Evolutionary conservation across 208 protist genomes (phyloP).

Genomic region (Porcisia deanei): DNA sequence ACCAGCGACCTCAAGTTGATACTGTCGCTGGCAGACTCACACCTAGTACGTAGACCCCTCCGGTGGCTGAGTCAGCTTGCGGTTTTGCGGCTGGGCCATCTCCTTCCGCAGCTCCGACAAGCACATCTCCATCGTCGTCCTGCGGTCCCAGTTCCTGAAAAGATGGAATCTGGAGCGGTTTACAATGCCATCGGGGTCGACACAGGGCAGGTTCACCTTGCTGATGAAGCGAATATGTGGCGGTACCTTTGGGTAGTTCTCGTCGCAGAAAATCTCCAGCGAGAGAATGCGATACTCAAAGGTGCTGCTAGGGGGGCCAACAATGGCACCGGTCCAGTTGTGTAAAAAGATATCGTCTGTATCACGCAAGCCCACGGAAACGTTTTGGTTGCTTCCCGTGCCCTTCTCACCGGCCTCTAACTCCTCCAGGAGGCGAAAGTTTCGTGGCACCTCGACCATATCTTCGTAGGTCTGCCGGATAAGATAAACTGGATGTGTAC

Average conservation of each 20-base stretch:
- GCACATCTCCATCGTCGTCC: conserved; percentile 88
- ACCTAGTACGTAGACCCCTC: conserved; percentile 70
- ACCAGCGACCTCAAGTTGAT: background rate
- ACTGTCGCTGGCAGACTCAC: background rate
- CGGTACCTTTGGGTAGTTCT: conserved; percentile 86
- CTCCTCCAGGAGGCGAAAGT: conserved; percentile 90
- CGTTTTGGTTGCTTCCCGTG: conserved; percentile 83
- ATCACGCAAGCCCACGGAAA: conserved; percentile 88
- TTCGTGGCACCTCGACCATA: conserved; percentile 93
- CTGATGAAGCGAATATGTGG: conserved; percentile 86
- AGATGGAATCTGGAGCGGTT: conserved; percentile 68
- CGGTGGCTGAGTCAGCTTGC: conserved; percentile 84
- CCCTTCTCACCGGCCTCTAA: conserved; percentile 93
- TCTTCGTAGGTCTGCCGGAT: background rate
- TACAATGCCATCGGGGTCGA: conserved; percentile 77
- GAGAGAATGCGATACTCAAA: conserved; percentile 92
- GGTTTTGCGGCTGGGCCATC: conserved; percentile 80
- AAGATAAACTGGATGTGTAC: background rate
- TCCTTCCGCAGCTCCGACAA: conserved; percentile 85
- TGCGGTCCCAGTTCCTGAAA: conserved; percentile 82
- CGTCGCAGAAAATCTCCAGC: conserved; percentile 88
- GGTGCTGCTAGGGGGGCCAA: conserved; percentile 83
- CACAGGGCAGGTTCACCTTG: conserved; percentile 87
- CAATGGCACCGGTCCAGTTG: conserved; percentile 92
- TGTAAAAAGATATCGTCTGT: conserved; percentile 91